phyloP scores from a whole-genome alignment of 2,329 filamentous ascomycete genomes.

The Colletotrichum tropicale region DNA sequence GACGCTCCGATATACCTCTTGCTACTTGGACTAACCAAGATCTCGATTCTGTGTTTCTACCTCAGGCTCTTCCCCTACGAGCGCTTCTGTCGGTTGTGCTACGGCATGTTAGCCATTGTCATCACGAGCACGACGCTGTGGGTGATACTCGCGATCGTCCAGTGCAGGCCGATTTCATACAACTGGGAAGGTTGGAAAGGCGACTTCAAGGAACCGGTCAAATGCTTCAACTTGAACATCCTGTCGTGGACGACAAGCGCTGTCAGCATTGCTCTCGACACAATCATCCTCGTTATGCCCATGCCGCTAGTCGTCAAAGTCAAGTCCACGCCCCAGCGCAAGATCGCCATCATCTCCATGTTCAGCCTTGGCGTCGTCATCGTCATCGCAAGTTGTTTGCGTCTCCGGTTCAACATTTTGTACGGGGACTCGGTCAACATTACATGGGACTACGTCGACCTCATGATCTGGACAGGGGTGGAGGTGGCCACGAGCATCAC shows the following conservation, averaged over 20 bases:
- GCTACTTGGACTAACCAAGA: background rate
- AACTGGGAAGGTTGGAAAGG: constrained; percentile 13
- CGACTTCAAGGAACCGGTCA: background rate
- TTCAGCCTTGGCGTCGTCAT: constrained; percentile 47
- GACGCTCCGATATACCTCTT: background rate
- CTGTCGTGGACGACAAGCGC: background rate
- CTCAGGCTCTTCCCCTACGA: constrained; percentile 2
- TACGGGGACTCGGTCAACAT: constrained; percentile 37
- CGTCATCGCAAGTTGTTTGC: constrained; percentile 35
- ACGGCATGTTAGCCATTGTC: background rate
- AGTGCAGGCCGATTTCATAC: constrained; percentile 1
- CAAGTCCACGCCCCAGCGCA: constrained; percentile 43
- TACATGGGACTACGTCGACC: constrained; percentile 43
- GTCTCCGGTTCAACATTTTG: constrained; percentile 35
- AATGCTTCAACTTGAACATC: background rate
- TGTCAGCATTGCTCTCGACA: constrained; percentile 50
- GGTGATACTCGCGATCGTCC: background rate
- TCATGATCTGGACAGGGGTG: constrained; percentile 44
- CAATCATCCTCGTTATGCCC: constrained; percentile 45
- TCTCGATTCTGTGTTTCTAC: constrained; percentile 9
- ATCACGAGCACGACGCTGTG: background rate
- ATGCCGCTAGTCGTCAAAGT: constrained; percentile 44
- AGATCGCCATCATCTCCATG: constrained; percentile 45
- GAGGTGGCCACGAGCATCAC: constrained; percentile 44
- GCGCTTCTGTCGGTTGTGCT: background rate